These are phyloP conservation scores for Corylus heterophylla DNA, from an alignment of 306 rosid genomes.

Conservation along the genomic window DNA sequence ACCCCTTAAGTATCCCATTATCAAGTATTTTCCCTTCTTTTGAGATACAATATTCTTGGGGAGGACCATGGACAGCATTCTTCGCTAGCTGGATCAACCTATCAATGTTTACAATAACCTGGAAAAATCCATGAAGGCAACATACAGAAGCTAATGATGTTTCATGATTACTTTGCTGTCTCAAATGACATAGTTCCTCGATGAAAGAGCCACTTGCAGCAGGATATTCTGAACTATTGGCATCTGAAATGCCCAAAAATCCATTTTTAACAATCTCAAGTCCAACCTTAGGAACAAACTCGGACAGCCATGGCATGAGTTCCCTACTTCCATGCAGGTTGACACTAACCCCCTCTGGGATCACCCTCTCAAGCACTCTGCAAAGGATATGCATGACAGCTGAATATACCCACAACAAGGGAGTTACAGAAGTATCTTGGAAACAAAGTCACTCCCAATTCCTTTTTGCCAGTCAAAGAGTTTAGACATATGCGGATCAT, in stretches of 20 bases:
- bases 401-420: constrained; percentile 79
- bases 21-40: constrained; percentile 68
- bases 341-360: constrained; percentile 55
- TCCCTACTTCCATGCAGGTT: constrained; percentile 37
- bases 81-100: constrained; percentile 63
- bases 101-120: constrained; percentile 49
- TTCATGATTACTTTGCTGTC: constrained; percentile 60
- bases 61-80: constrained; percentile 38
- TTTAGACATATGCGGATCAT: constrained; percentile 51
- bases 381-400: constrained; percentile 72
- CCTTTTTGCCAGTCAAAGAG: constrained; percentile 48
- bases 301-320: constrained; percentile 85
- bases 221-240: constrained; percentile 34
- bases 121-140: constrained; percentile 69
- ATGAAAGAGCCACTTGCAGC: constrained; percentile 54
- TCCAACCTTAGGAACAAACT: constrained; percentile 86
- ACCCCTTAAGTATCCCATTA: constrained; percentile 62
- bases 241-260: constrained; percentile 45
- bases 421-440: constrained; percentile 39
- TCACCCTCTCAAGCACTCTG: constrained; percentile 64
- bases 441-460: constrained; percentile 22
- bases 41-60: constrained; percentile 44
- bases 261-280: constrained; percentile 66
- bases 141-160: constrained; percentile 75
- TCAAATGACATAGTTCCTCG: constrained; percentile 56